A percentile compares a stretch with the other conserved stretches of the same genome.
Evolutionary conservation across 495 filamentous ascomycete genomes (phyloP).

Genomic region (Thermothielavioides terrestris): DNA sequence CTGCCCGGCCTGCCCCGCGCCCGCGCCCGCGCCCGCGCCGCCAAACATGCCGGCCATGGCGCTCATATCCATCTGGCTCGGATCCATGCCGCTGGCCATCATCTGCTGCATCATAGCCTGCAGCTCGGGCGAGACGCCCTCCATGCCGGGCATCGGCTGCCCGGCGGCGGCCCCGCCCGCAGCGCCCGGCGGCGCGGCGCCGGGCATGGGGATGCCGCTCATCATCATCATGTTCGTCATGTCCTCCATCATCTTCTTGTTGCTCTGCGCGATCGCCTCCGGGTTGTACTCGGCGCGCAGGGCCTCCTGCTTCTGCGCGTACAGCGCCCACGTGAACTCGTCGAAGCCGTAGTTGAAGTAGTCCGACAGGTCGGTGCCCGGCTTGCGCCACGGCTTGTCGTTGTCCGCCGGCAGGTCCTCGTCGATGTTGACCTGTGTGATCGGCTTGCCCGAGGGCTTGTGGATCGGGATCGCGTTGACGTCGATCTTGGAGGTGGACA

Average conservation of each 20-base stretch:
- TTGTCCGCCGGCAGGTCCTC: slow-evolving; percentile 64
- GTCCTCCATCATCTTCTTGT: slow-evolving; percentile 80
- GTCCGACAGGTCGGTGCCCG: slow-evolving; percentile 89
- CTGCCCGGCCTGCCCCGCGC: slow-evolving; percentile 39
- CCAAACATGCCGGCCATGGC: slow-evolving; percentile 44
- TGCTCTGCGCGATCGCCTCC: slow-evolving; percentile 52
- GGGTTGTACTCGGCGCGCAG: slow-evolving; percentile 58
- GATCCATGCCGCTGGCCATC: slow-evolving; percentile 77
- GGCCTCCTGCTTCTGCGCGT: slow-evolving; percentile 78
- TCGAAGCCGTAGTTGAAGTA: slow-evolving; percentile 99
- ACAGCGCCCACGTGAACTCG: slow-evolving; percentile 96
- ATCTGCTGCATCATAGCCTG: slow-evolving; percentile 74
- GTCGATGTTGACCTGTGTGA: slow-evolving; percentile 78
- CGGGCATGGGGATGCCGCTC: slow-evolving; percentile 37
- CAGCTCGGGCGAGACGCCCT: slow-evolving; percentile 68
- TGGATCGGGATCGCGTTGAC: slow-evolving; percentile 75
- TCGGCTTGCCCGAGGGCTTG: slow-evolving; percentile 62
- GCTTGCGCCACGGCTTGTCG: slow-evolving; percentile 91
- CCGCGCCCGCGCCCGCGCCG: slow-evolving; percentile 29
- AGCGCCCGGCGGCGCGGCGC: background rate
- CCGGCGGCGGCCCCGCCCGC: background rate
- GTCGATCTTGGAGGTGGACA: slow-evolving; percentile 72
- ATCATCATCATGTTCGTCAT: slow-evolving; percentile 84
- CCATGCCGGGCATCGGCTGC: slow-evolving; percentile 57
- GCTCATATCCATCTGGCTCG: slow-evolving; percentile 52